A percentile compares a stretch with the other conserved stretches of the same genome.
Conservation (phyloP, 2,329 filamentous ascomycete genomes). For the Diaporthe ilicicola region DNA sequence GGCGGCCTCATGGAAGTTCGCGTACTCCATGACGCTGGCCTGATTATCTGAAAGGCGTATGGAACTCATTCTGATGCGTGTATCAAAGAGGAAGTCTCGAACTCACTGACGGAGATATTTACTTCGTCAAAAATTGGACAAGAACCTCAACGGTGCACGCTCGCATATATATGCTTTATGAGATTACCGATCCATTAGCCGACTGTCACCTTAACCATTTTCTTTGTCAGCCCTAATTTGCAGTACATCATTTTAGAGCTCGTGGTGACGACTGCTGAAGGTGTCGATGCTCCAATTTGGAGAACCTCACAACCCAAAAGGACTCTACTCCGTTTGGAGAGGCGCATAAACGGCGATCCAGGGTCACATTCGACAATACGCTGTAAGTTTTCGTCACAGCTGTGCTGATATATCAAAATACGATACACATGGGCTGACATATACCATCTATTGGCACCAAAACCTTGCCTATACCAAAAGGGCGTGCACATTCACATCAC, state of each 20-base stretch:
- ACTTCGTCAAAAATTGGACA: not conserved
- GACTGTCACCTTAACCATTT: not conserved
- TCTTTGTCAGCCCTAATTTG: not conserved
- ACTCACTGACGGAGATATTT: not conserved
- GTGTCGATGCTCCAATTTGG: not conserved
- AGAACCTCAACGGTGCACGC: not conserved
- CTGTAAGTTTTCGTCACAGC: too few relatives aligned
- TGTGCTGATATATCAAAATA: too few relatives aligned
- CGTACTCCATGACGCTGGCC: not conserved
- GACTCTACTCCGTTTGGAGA: not conserved
- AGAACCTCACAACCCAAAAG: slow-evolving; percentile 2
- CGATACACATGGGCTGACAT: too few relatives aligned
- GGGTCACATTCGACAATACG: not conserved
- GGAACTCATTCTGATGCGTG: not conserved
- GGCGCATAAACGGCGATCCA: not conserved
- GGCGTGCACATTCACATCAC: too few relatives aligned
- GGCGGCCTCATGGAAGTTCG: not conserved
- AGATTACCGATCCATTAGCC: not conserved
- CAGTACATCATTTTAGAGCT: not conserved
- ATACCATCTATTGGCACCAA: too few relatives aligned
- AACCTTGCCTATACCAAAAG: too few relatives aligned
- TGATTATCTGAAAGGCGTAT: not conserved
- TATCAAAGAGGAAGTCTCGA: not conserved
- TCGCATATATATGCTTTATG: not conserved
- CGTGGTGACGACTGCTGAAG: not conserved